These are phyloP conservation scores for Boletales sp. DNA, from an alignment of 768 basidiomycete genomes.

Conservation along the genomic window DNA sequence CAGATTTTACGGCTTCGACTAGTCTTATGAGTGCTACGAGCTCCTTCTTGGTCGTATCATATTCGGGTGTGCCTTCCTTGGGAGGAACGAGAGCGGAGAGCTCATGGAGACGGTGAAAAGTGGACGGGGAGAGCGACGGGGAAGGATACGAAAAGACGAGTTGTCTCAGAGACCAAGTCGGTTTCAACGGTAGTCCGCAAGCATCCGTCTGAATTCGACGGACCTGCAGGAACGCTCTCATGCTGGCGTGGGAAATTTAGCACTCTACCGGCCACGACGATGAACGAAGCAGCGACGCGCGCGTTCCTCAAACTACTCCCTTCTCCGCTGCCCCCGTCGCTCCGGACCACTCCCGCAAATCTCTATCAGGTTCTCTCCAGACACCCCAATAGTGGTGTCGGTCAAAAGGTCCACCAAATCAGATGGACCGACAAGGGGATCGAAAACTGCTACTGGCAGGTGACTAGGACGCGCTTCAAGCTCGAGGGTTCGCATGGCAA, in stretches of 20 bases:
- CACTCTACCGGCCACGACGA: neutral
- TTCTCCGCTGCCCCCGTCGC: conserved; percentile 53
- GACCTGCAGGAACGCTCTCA: conserved; percentile 1
- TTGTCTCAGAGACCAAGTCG: conserved; percentile 79
- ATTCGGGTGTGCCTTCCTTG: conserved; percentile 49
- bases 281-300: conserved; percentile 25
- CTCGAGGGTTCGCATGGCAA: conserved; percentile 72
- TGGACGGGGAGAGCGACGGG: conserved; percentile 54
- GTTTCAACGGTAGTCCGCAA: conserved; percentile 58
- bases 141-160: conserved; percentile 75
- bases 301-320: conserved; percentile 58
- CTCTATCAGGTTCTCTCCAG: conserved; percentile 73
- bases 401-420: conserved; percentile 64
- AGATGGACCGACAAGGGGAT: conserved; percentile 74
- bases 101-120: conserved; percentile 61
- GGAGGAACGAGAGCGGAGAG: conserved; percentile 74
- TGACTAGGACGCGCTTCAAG: conserved; percentile 72
- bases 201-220: conserved; percentile 42
- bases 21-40: conserved; percentile 70
- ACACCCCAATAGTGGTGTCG: conserved; percentile 63
- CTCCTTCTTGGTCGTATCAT: conserved; percentile 49
- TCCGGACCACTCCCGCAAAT: conserved; percentile 54
- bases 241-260: conserved; percentile 11
- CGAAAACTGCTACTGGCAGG: conserved; percentile 64
- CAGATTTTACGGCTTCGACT: conserved; percentile 78